Base-by-base conservation (phyloP, 2,329 filamentous ascomycete genomes). In the Neonectria ditissima region DNA sequence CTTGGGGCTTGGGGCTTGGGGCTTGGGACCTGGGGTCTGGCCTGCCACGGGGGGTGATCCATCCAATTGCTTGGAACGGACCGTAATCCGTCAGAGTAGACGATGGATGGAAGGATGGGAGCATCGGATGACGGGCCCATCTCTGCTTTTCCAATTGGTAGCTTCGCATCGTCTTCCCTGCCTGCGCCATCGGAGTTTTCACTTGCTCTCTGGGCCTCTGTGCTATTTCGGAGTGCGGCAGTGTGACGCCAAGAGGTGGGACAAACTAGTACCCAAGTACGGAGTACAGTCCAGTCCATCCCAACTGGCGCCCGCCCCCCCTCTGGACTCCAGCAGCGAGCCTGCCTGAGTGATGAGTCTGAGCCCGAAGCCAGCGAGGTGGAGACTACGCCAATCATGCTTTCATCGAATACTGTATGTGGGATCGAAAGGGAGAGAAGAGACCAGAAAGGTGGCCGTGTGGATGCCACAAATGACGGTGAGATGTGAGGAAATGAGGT, bases 201-300 rank as follows among this genome's bases (percentile, higher is more conserved):
- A 55, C 43, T 47, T 62, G 20, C 28, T 48, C 18, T 52, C 34
- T 43, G 18, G 30, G 30, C 18, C 32, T 52, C 47, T 32, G 20
- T 32, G 34, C 34, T 52, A 52, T 58, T 47, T 69, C 60, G 58
- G 68, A 71, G 70, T 64, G 63, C 66, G 66, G 68, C 62, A 71
- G 66, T 71, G 66, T 64, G 60, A 63, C 48, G 51, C 65, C 62
- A 28, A 59, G 68, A 69, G 66, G 70, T 59, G 63, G 59, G 66
- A 69, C 60, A 55, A 50, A 55, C 55, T 55, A 56, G 52, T 48
- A 54, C 52, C 54, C 30, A 41, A 43, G 53, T 62, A 63, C 4
- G 24, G 6, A 26, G 60, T 50, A 37, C 39, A 48, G 32, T 54
- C 48, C 41, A 54, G 53, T 13, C 16, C 41, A 48, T 39, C 47